Base-by-base conservation (phyloP, 495 filamentous ascomycete species). In the Neurospora sp. region DNA sequence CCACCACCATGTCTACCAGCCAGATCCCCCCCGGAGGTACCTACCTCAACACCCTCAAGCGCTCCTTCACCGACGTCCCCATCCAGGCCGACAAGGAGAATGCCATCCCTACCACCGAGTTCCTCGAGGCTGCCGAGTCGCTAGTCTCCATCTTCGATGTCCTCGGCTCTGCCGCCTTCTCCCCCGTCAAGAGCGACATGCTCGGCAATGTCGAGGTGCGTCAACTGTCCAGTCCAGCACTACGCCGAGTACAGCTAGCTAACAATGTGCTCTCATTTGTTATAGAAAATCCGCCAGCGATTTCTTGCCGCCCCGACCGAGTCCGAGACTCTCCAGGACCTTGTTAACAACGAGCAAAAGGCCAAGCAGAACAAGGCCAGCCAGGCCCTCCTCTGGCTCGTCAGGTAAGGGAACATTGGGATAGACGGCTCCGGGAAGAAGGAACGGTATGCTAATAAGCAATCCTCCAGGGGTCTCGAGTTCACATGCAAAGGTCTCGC, bases 381-480 rank as follows among this genome's bases (percentile, higher is more conserved):
- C 38, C 95, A 98, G 81, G 96, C 94, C 20, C 85, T 98, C 53
- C 80, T 97, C 31, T 99, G 96, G 96, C 88, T 99, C 38, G 87
- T 89, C 59, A 93, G 96, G 95, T 97, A 85, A 73, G 83, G 68
- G 68, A 38, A 73, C 41, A 69, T 47, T 68, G 42, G 69, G 2
- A 16, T 8, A n/a, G 3, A 45, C 4, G 40, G 27, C 4, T n/a
- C 4, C 44, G 39, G 41, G 0, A 18, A 47, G 27, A 71, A 72
- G 53, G 61, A 71, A 69, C 45, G 68, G 37, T 71, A 75, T 41
- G 72, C 41, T 73, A 9, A 39, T 74, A 22, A 12, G 35, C 20
- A n/a, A 68, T 4, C 1, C 5, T 22, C 72, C 77, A 97, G 95
- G 65, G 95, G 93, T 65, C 90, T 98, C 79, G 92, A 97, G 73